phyloP scores from a whole-genome alignment of 805 yeast genomes.

The Wickerhamiella lipophila region DNA sequence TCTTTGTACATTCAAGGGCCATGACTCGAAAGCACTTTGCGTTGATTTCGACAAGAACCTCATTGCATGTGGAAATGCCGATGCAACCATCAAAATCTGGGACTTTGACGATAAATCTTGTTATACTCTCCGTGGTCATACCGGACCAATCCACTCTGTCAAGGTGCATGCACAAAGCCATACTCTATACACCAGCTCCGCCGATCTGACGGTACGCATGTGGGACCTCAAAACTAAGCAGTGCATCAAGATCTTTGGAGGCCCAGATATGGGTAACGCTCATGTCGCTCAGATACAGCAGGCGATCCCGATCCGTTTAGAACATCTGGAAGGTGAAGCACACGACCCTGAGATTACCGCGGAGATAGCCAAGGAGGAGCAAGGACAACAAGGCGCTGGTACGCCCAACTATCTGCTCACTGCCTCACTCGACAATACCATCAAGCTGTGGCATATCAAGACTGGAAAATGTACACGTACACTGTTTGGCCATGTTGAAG shows the following conservation, averaged over 20 bases:
- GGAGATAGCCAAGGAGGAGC: slow-evolving; percentile 12
- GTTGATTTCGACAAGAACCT: slow-evolving; percentile 72
- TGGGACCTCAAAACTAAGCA: slow-evolving; percentile 81
- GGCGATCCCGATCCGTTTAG: slow-evolving; percentile 71
- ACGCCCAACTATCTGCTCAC: slow-evolving; percentile 77
- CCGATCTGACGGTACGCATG: slow-evolving; percentile 84
- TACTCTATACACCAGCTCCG: slow-evolving; percentile 76
- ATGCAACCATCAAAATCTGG: slow-evolving; percentile 88
- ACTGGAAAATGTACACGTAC: slow-evolving; percentile 85
- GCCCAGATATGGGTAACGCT: slow-evolving; percentile 48
- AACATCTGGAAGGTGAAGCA: slow-evolving; percentile 44
- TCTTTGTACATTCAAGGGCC: slow-evolving; percentile 87
- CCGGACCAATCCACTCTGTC: slow-evolving; percentile 84
- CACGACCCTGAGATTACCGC: slow-evolving; percentile 17
- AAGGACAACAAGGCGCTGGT: slow-evolving; percentile 22
- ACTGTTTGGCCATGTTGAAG: slow-evolving; percentile 95
- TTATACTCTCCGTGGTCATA: slow-evolving; percentile 83
- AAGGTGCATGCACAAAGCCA: slow-evolving; percentile 68
- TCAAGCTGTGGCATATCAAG: slow-evolving; percentile 79
- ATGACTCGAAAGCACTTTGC: slow-evolving; percentile 69
- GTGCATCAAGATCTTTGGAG: slow-evolving; percentile 63
- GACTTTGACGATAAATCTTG: slow-evolving; percentile 89
- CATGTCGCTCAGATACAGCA: slow-evolving; percentile 92
- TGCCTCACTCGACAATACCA: slow-evolving; percentile 83
- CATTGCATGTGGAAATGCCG: slow-evolving; percentile 90